phyloP scores from a whole-genome alignment of 1,284 basidiomycete species.

The Puccinia polysora region DNA sequence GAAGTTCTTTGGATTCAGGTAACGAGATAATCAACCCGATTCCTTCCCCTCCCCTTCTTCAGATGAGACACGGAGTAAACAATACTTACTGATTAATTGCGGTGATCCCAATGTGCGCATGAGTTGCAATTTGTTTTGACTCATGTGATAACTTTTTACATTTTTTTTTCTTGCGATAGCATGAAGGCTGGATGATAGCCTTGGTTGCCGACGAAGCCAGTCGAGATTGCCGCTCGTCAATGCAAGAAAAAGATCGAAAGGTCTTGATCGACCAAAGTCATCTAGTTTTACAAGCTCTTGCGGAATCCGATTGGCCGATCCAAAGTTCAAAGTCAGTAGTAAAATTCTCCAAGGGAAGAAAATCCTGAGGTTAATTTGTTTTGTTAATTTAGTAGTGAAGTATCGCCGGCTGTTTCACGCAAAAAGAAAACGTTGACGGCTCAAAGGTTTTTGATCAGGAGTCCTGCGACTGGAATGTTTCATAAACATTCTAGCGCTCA shows the following conservation, averaged over 20 bases:
- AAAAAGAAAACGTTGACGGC: no score
- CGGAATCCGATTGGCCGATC: neutral
- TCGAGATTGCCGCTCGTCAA: neutral
- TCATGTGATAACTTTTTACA: neutral
- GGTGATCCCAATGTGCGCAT: no score
- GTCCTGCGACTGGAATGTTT: neutral
- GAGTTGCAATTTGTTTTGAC: no score
- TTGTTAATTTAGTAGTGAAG: no score
- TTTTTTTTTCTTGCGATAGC: neutral
- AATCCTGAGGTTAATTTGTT: no score
- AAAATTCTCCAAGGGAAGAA: no score
- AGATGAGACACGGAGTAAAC: no score
- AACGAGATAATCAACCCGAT: no score
- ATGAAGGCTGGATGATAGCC: conserved; percentile 16
- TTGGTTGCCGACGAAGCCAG: neutral
- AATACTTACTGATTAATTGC: no score
- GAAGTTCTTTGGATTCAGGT: conserved; percentile 29
- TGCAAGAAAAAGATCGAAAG: neutral
- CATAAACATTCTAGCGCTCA: conserved; percentile 21
- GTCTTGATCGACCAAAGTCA: neutral
- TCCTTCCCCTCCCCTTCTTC: no score
- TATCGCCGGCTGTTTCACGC: no score
- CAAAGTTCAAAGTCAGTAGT: neutral
- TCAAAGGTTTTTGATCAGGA: conserved; percentile 27
- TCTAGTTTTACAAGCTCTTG: neutral